These are phyloP conservation scores for Tricholoma terreum DNA, from an alignment of 768 basidiomycete species.

Conservation along the genomic window DNA sequence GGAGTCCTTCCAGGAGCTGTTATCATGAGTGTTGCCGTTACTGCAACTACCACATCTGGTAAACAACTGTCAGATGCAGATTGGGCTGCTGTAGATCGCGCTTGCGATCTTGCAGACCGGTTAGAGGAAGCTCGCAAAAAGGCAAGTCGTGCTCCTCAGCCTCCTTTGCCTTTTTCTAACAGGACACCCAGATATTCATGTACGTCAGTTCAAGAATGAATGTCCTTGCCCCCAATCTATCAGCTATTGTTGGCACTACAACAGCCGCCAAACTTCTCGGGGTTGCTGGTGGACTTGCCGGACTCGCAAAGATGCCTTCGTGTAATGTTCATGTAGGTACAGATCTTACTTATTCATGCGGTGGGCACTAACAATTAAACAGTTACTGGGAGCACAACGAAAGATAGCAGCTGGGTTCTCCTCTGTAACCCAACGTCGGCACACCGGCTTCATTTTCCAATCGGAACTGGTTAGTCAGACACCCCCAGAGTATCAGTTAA, in stretches of 20 bases:
- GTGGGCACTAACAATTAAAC: not conserved
- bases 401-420: slow-evolving; percentile 95
- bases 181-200: slow-evolving; percentile 75
- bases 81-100: slow-evolving; percentile 80
- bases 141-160: slow-evolving; percentile 37
- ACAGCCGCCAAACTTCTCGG: slow-evolving; percentile 98
- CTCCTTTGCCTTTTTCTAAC: not conserved
- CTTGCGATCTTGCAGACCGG: slow-evolving; percentile 85
- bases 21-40: slow-evolving; percentile 94
- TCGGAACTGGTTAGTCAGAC: slow-evolving; percentile 84
- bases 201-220: slow-evolving; percentile 99
- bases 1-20: slow-evolving; percentile 83
- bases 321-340: slow-evolving; percentile 88
- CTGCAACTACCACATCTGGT: slow-evolving; percentile 89
- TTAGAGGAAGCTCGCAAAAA: slow-evolving; percentile 88
- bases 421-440: slow-evolving; percentile 78
- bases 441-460: slow-evolving; percentile 97
- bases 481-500: slow-evolving; percentile 86
- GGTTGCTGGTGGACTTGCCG: slow-evolving; percentile 90
- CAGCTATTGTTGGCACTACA: slow-evolving; percentile 96
- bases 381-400: slow-evolving; percentile 93
- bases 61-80: slow-evolving; percentile 61
- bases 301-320: slow-evolving; percentile 90
- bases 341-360: not conserved
- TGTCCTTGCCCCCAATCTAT: slow-evolving; percentile 96